Percentiles rank a stretch among this genome's conserved stretches.
Conservation (phyloP, 345 rosid species). For the Melaleuca quinquenervia region DNA sequence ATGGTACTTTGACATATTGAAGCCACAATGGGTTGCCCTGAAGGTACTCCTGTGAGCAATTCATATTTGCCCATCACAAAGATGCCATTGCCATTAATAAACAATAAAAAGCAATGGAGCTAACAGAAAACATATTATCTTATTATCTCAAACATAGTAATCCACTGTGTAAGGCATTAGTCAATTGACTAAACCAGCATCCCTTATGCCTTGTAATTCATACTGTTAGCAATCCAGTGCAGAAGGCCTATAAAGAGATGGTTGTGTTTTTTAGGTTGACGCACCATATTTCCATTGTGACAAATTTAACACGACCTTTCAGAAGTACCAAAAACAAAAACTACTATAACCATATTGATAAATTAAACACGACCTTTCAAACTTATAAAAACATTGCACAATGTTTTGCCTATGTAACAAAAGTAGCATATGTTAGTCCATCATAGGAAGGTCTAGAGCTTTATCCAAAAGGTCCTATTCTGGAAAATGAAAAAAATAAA, state of each 20-base stretch:
- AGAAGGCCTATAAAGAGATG: not conserved
- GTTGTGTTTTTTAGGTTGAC: not conserved
- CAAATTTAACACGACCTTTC: not conserved
- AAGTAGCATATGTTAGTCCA: not conserved
- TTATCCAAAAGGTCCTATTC: not conserved
- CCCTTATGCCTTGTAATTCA: not conserved
- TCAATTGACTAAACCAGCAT: not conserved
- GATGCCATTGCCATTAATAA: not conserved
- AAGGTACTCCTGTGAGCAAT: constrained; percentile 64
- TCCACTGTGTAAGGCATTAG: not conserved
- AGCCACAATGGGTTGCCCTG: constrained; percentile 98
- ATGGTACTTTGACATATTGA: constrained; percentile 72
- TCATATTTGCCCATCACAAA: not conserved
- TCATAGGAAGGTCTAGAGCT: not conserved
- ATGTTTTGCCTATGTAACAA: not conserved
- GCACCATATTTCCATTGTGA: not conserved
- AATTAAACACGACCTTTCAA: not conserved
- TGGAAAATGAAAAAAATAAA: not conserved
- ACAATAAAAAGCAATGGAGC: not conserved
- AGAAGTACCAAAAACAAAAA: not conserved
- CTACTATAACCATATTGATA: not conserved
- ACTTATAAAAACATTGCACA: not conserved
- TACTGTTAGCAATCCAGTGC: not conserved
- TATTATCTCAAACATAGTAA: not conserved
- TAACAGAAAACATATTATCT: not conserved